Base-by-base conservation (phyloP, 805 yeast genomes). In the Myxozyma geophila region DNA sequence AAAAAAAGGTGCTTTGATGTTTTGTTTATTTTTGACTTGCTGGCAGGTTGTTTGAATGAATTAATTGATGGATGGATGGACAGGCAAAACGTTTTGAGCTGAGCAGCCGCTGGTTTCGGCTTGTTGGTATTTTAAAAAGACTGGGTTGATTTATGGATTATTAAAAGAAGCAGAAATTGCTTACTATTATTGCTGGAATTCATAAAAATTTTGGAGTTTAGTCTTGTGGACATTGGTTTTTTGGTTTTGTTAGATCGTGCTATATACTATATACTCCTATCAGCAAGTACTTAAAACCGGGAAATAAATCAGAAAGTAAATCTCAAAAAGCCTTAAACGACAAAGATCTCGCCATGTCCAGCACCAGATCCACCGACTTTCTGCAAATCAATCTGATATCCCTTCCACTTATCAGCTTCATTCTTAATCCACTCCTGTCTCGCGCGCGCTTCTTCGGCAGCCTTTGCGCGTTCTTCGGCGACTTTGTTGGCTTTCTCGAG, bases 371-470 rank as follows among this genome's bases (percentile, higher is more conserved):
- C 66, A 15, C 64, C 64, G 13, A 35, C 60, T 33, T 40, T 48
- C 10, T 59, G 41, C 37, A 66, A 21, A 54, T 66, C 69, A 23
- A 58, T 55, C 64, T 57, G 67, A 23, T 48, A 66, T 1, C 60
- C 67, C 48, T 59, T 66, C 69, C 69, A 66, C 36, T 62, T 62
- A 19, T 50, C 63, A 58, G 63, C 57, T 41, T 66, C 69, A 19
- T 54, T 54, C 56, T 51, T 59, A 12, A 66, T 19, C 64, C 61
- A 64, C 37, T 58, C 60, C 36, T 48, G 55, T 33, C 59, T n/a
- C 21, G 54, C 50, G 39, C 53, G 23, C 15, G 61, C 63, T 21
- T 54, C 59, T 13, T 40, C 62, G 7, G 49, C 48, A 28, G 53
- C 59, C 21, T 55, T 54, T 28, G 53, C 55, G 13, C 61, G 60